These are phyloP conservation scores for Botrytis aclada DNA, from an alignment of 2,329 filamentous ascomycete genomes.

Conservation along the genomic window DNA sequence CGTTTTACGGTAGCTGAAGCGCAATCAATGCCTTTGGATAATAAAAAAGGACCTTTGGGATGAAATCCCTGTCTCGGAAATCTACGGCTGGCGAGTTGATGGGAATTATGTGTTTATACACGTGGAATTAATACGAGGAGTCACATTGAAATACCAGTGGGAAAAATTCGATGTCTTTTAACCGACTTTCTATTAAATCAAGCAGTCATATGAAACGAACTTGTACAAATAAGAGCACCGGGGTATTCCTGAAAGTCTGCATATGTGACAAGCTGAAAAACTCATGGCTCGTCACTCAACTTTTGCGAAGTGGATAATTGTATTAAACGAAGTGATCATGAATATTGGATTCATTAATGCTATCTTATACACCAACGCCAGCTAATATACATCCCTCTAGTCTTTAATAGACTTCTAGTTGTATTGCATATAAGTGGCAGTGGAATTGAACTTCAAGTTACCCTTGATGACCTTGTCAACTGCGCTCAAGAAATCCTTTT, in stretches of 20 bases:
- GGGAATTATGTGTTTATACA: background rate
- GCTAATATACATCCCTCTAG: conserved; percentile 35
- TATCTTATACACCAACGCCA: conserved; percentile 36
- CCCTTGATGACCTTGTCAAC: conserved; percentile 99
- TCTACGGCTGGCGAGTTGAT: conserved; percentile 37
- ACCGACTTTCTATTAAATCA: background rate
- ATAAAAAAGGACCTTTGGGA: conserved; percentile 28
- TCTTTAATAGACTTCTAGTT: conserved; percentile 59
- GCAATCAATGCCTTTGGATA: conserved; percentile 37
- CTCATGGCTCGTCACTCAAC: background rate
- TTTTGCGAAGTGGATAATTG: background rate
- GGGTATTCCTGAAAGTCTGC: no score
- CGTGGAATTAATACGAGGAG: background rate
- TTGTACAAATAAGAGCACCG: background rate
- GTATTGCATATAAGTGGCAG: conserved; percentile 97
- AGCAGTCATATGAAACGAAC: background rate
- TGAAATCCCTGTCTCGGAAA: conserved; percentile 38
- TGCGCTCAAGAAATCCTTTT: conserved; percentile 97
- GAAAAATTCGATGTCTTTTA: background rate
- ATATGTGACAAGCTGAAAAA: background rate
- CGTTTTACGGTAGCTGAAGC: conserved; percentile 35
- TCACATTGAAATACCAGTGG: background rate
- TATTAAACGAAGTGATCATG: background rate
- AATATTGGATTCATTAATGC: conserved; percentile 30
- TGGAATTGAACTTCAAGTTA: conserved; percentile 99